Conservation (phyloP, 208 protist genomes). For the Acanthamoeba royreba region DNA sequence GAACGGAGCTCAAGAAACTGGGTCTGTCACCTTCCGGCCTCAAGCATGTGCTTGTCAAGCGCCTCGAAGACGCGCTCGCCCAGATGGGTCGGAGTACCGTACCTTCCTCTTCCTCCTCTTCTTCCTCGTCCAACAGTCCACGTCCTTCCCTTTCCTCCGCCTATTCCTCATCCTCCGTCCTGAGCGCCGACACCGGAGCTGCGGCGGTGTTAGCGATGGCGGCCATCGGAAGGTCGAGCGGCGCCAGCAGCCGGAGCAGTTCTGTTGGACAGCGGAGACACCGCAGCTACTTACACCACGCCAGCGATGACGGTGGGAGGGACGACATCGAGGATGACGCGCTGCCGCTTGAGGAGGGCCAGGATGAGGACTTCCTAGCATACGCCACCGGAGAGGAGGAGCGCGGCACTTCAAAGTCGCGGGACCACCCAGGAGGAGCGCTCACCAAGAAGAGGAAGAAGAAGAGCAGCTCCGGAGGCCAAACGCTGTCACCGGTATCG, state of each 20-base stretch:
- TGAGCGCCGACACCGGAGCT: too few species aligned
- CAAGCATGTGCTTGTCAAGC: background rate
- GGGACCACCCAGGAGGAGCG: too few species aligned
- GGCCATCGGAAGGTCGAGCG: background rate
- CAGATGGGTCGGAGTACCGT: background rate
- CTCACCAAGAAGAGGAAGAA: too few species aligned
- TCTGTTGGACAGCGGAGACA: background rate
- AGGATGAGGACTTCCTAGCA: background rate
- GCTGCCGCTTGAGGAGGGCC: background rate
- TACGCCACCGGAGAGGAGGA: too few species aligned
- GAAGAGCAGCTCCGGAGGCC: too few species aligned
- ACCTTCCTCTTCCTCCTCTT: too few species aligned
- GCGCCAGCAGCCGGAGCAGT: background rate
- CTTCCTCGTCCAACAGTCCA: background rate
- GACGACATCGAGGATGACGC: background rate
- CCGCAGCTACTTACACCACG: background rate
- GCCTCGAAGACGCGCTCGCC: background rate
- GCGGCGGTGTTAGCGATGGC: too few species aligned
- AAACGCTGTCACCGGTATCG: too few species aligned
- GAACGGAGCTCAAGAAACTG: background rate
- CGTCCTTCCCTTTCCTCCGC: too few species aligned
- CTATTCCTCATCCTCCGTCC: too few species aligned
- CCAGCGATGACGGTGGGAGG: background rate
- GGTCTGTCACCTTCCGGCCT: background rate
- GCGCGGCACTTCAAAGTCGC: too few species aligned